These are phyloP conservation scores for Tetrahymena borealis DNA, from an alignment of 73 alveolate species.

Conservation along the genomic window DNA sequence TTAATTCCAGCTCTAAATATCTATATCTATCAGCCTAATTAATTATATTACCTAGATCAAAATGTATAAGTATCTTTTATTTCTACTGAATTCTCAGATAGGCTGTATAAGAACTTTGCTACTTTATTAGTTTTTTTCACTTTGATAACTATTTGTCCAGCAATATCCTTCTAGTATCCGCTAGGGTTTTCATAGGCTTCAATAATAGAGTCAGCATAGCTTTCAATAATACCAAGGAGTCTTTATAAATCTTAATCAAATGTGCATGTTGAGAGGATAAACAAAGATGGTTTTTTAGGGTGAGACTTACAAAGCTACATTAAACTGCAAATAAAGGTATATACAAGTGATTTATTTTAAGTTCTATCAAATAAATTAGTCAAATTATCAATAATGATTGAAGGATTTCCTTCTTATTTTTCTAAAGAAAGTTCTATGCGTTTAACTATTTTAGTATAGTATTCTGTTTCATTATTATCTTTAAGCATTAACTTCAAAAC, in stretches of 20 bases:
- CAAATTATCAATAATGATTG: background rate
- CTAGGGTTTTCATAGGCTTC: background rate
- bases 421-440: background rate
- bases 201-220: background rate
- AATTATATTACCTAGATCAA: too few relatives aligned
- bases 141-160: background rate
- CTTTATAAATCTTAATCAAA: background rate
- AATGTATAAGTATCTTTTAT: background rate
- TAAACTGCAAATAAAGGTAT: background rate
- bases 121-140: background rate
- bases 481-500: background rate
- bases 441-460: background rate
- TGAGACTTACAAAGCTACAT: background rate
- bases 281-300: background rate
- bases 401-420: background rate
- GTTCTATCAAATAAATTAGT: background rate
- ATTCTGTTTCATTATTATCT: background rate
- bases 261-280: background rate
- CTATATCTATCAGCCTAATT: too few relatives aligned
- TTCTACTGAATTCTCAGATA: background rate
- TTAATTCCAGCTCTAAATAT: too few relatives aligned
- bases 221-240: background rate
- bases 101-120: background rate
- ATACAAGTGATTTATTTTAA: background rate
- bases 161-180: background rate